Conservation (phyloP, 2,329 filamentous ascomycete genomes). For the Cercospora canescens region DNA sequence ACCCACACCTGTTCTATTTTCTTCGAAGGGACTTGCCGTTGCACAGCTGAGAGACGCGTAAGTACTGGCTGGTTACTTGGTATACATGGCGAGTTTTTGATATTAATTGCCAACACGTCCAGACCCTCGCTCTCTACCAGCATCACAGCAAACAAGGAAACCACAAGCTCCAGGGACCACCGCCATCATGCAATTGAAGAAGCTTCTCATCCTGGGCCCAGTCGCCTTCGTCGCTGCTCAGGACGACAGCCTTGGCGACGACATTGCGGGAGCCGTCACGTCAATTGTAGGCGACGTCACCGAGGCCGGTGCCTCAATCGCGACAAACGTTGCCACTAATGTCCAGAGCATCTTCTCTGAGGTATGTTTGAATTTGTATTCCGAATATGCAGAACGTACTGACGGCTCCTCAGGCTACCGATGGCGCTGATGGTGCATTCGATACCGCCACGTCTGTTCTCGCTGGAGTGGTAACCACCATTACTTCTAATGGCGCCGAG, state of each 20-base stretch:
- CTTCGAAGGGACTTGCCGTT: not conserved
- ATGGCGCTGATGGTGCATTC: conserved; percentile 10
- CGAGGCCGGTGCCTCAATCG: conserved; percentile 3
- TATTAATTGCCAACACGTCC: not conserved
- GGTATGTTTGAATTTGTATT: not conserved
- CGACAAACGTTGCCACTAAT: conserved; percentile 14
- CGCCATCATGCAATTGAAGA: conserved; percentile 26
- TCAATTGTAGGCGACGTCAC: conserved; percentile 15
- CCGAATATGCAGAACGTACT: not conserved
- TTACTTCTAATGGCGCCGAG: conserved; percentile 14
- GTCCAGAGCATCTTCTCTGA: conserved; percentile 11
- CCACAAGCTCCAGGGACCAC: not conserved
- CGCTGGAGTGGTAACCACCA: conserved; percentile 18
- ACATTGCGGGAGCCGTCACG: conserved; percentile 19
- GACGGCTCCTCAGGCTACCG: conserved; percentile 13
- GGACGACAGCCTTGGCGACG: conserved; percentile 15
- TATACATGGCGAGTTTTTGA: not conserved
- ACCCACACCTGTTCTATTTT: conserved; percentile 6
- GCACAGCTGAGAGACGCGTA: conserved; percentile 3
- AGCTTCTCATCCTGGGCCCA: conserved; percentile 25
- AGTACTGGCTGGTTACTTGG: not conserved
- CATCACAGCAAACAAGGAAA: not conserved
- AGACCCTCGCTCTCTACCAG: not conserved
- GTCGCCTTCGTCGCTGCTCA: conserved; percentile 25
- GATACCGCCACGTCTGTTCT: conserved; percentile 15